Evolutionary conservation across 805 yeast genomes (phyloP).

Genomic region (Candida rishiriensis): DNA sequence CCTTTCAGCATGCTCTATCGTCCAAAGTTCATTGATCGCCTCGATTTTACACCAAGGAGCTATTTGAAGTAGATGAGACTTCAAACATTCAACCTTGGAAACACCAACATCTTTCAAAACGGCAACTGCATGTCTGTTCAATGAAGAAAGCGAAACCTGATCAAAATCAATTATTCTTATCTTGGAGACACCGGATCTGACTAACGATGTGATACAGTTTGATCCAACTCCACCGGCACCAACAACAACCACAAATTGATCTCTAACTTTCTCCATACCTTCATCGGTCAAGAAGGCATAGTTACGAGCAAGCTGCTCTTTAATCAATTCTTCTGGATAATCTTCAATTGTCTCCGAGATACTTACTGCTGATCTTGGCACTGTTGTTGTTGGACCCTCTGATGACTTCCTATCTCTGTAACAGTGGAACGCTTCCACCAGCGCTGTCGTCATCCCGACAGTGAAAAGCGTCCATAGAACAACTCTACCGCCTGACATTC

Average conservation of each 20-base stretch:
- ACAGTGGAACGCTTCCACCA: conserved; percentile 34
- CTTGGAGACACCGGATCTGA: conserved; percentile 82
- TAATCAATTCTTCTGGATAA: conserved; percentile 66
- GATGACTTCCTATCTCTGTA: conserved; percentile 8
- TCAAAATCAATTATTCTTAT: conserved; percentile 88
- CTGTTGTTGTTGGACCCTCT: too few species aligned
- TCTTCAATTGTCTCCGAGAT: conserved; percentile 10
- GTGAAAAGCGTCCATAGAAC: conserved; percentile 21
- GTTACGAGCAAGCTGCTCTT: conserved; percentile 91
- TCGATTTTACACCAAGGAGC: conserved; percentile 96
- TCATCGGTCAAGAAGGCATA: conserved; percentile 87
- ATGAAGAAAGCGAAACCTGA: conserved; percentile 87
- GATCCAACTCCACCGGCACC: conserved; percentile 99
- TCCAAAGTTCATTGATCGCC: conserved; percentile 75
- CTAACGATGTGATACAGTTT: conserved; percentile 88
- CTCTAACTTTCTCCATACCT: conserved; percentile 71
- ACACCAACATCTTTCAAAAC: conserved; percentile 88
- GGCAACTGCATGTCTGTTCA: conserved; percentile 95
- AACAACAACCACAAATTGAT: conserved; percentile 67
- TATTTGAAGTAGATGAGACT: conserved; percentile 58
- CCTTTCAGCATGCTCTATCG: conserved; percentile 55
- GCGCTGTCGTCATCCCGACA: conserved; percentile 31
- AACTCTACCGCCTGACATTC: background rate
- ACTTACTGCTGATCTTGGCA: background rate
- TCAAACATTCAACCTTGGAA: conserved; percentile 79